Conservation (phyloP, 306 rosid genomes). For the Vigna nakashimae region DNA sequence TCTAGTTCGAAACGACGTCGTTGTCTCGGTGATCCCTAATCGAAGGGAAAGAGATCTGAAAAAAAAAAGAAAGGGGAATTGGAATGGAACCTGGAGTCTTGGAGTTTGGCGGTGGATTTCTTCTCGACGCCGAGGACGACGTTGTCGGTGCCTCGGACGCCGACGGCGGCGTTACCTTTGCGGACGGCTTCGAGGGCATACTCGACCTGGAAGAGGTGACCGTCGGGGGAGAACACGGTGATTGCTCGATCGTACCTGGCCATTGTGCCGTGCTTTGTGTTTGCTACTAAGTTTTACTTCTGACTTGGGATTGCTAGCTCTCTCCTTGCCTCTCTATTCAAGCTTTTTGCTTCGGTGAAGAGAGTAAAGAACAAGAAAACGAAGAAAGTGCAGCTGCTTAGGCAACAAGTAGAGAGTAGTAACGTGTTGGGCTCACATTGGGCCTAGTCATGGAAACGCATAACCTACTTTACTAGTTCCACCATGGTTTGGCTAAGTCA, state of each 20-base stretch:
- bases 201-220: constrained; percentile 96
- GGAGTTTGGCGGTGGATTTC: constrained; percentile 94
- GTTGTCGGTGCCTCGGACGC: constrained; percentile 97
- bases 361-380: not conserved
- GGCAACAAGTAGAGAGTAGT: constrained; percentile 30
- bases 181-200: constrained; percentile 99
- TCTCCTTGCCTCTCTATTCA: not conserved
- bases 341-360: not conserved
- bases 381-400: not conserved
- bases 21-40: not conserved
- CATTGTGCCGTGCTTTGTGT: constrained; percentile 48
- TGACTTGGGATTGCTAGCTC: constrained; percentile 16
- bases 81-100: constrained; percentile 75
- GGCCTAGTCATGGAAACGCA: not conserved
- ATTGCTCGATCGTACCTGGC: constrained; percentile 98
- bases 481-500: not conserved
- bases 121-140: constrained; percentile 98
- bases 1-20: not conserved
- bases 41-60: not conserved
- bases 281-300: not conserved
- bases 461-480: no score
- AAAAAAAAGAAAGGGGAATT: not conserved
- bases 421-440: not conserved
- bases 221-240: constrained; percentile 96
- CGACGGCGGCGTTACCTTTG: constrained; percentile 99